phyloP scores from a whole-genome alignment of 345 rosid genomes.

The Syzygium aromaticum region DNA sequence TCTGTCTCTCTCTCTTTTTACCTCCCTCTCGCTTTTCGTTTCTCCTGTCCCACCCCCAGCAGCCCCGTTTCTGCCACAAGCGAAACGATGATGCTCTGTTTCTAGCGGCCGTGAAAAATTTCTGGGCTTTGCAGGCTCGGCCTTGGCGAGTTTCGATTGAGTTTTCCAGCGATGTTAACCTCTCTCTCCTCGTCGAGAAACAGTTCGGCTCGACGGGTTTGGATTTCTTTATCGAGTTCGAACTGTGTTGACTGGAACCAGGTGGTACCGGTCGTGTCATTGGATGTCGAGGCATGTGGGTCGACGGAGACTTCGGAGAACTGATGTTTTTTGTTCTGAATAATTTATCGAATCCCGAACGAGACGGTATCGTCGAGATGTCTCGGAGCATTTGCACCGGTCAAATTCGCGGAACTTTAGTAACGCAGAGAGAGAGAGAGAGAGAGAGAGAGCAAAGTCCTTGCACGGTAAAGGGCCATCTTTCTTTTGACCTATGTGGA shows the following conservation, averaged over 20 bases:
- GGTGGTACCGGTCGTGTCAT: not conserved
- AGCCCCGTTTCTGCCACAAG: not conserved
- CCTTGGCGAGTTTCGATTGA: not conserved
- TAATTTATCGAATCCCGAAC: not conserved
- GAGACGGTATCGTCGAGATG: not conserved
- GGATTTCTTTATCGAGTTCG: not conserved
- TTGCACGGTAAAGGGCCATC: not conserved
- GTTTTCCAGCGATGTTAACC: not conserved
- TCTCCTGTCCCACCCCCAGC: not conserved
- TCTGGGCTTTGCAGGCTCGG: not conserved
- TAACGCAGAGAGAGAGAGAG: not conserved
- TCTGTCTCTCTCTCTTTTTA: too few species aligned
- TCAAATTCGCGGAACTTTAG: not conserved
- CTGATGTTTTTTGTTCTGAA: not conserved
- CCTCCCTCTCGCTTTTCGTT: not conserved
- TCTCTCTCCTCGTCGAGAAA: not conserved
- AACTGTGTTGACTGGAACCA: not conserved
- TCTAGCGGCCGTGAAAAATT: not conserved
- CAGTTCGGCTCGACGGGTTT: not conserved
- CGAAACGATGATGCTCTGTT: not conserved
- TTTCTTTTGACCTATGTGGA: not conserved
- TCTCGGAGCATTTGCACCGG: not conserved
- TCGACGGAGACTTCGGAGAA: not conserved
- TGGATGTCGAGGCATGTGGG: not conserved
- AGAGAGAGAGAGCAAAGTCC: not conserved